These are phyloP conservation scores for Fusarium fracticaudum DNA, from an alignment of 2,329 filamentous ascomycete species.

Conservation along the genomic window DNA sequence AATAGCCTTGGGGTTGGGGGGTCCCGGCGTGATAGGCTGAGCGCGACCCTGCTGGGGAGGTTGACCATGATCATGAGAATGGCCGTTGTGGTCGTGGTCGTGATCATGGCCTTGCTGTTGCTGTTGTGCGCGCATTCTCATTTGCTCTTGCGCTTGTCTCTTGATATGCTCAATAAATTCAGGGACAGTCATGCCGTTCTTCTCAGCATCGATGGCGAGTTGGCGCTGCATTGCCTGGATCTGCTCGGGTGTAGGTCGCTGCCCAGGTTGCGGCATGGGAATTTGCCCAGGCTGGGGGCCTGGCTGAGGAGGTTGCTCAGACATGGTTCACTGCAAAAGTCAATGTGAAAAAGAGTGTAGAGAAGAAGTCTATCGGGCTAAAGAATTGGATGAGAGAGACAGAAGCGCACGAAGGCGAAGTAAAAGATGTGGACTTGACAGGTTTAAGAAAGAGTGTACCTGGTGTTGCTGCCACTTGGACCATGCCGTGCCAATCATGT, in stretches of 20 bases:
- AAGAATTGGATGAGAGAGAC: slow-evolving; percentile 16
- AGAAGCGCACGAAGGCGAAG: slow-evolving; percentile 23
- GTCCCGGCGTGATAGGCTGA: slow-evolving; percentile 77
- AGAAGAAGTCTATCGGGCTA: slow-evolving; percentile 15
- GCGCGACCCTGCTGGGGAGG: slow-evolving; percentile 55
- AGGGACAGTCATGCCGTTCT: slow-evolving; percentile 83
- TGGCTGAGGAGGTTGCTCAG: slow-evolving; percentile 43
- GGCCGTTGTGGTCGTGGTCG: slow-evolving; percentile 9
- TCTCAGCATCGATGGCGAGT: slow-evolving; percentile 82
- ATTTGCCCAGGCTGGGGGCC: slow-evolving; percentile 43
- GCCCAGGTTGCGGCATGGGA: slow-evolving; percentile 51
- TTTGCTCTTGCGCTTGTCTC: slow-evolving; percentile 63
- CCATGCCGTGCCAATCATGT: slow-evolving; percentile 40
- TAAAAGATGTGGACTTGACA: slow-evolving; percentile 18
- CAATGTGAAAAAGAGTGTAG: slow-evolving; percentile 19
- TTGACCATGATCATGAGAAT: slow-evolving; percentile 35
- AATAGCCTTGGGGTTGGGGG: slow-evolving; percentile 87
- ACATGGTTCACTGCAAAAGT: slow-evolving; percentile 40
- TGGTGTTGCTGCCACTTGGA: slow-evolving; percentile 36
- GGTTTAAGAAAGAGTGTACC: slow-evolving; percentile 29
- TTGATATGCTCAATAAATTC: slow-evolving; percentile 81
- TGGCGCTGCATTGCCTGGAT: slow-evolving; percentile 85
- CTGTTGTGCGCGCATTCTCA: slow-evolving; percentile 55
- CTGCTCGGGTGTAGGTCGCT: slow-evolving; percentile 81
- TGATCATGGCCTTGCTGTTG: slow-evolving; percentile 51